Evolutionary conservation across 371 early-diverging fungal genomes (phyloP).

Genomic region (Paraphysoderma sedebokerense): DNA sequence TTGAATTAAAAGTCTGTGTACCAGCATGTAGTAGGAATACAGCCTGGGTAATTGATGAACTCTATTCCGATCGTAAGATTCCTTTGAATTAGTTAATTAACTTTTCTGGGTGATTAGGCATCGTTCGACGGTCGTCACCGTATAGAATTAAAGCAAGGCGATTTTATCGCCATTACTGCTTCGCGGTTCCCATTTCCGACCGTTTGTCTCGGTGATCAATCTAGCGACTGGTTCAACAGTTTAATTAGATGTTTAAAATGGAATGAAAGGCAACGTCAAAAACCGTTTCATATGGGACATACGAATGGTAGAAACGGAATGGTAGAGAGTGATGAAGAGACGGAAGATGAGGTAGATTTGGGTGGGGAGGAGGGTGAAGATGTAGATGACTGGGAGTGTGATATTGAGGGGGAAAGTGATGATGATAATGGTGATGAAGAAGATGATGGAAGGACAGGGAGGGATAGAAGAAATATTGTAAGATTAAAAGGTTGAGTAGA

Average conservation of each 20-base stretch:
- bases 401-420: too few relatives aligned
- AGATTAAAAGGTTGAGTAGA: too few relatives aligned
- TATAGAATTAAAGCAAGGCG: conserved; percentile 69
- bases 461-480: too few relatives aligned
- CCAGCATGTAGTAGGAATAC: conserved; percentile 47
- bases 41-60: conserved; percentile 41
- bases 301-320: too few relatives aligned
- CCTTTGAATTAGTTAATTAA: too few relatives aligned
- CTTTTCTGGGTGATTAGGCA: conserved; percentile 7
- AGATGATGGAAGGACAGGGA: too few relatives aligned
- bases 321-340: too few relatives aligned
- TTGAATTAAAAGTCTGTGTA: conserved; percentile 41
- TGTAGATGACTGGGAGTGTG: too few relatives aligned
- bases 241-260: conserved; percentile 57
- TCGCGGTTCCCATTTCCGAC: conserved; percentile 77
- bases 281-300: neutral
- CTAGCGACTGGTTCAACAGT: conserved; percentile 66
- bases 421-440: too few relatives aligned
- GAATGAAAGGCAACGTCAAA: conserved; percentile 41
- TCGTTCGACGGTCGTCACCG: conserved; percentile 81
- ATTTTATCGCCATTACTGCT: conserved; percentile 65
- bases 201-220: conserved; percentile 52
- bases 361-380: too few relatives aligned
- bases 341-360: too few relatives aligned
- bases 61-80: too few relatives aligned